Percentiles rank a stretch among this genome's conserved stretches.
Evolutionary conservation across 192 early-diverging fungal genomes (phyloP).

Genomic region (Pilobolus umbonatus): DNA sequence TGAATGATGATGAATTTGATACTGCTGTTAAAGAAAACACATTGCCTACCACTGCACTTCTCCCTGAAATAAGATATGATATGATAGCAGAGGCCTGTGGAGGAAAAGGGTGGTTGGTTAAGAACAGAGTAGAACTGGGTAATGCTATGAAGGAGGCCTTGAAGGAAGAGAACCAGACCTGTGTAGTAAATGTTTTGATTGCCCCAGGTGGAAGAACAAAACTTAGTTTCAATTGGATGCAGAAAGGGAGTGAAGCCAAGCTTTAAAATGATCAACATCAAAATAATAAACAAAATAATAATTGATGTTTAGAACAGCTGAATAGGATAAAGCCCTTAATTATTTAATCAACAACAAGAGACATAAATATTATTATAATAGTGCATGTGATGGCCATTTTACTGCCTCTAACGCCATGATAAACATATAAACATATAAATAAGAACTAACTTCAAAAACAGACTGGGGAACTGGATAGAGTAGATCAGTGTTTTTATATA

Average conservation of each 20-base stretch:
- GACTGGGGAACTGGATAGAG: too few species aligned
- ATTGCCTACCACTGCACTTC: constrained; percentile 59
- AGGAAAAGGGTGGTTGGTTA: constrained; percentile 52
- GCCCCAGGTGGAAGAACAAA: constrained; percentile 56
- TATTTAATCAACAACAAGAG: too few species aligned
- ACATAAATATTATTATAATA: too few species aligned
- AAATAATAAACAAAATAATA: too few species aligned
- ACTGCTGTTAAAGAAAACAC: constrained; percentile 26
- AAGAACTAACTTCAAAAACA: too few species aligned
- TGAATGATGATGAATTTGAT: constrained; percentile 47
- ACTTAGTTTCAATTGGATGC: constrained; percentile 23
- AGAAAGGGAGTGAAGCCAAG: constrained; percentile 10
- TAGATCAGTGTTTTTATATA: too few species aligned
- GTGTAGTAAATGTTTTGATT: constrained; percentile 67
- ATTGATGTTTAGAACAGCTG: too few species aligned
- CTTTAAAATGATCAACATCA: constrained; percentile 5
- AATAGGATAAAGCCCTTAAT: too few species aligned
- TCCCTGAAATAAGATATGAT: constrained; percentile 64
- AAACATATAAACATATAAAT: too few species aligned
- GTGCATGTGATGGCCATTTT: too few species aligned
- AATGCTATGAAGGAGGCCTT: constrained; percentile 45
- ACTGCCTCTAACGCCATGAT: too few species aligned
- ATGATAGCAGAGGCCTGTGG: constrained; percentile 63
- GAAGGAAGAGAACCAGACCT: constrained; percentile 34
- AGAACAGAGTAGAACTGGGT: constrained; percentile 51